A percentile compares a stretch with the other conserved stretches of the same genome.
Evolutionary conservation across 805 yeast species (phyloP).

Genomic region (Saccharomycopsis javanensis): DNA sequence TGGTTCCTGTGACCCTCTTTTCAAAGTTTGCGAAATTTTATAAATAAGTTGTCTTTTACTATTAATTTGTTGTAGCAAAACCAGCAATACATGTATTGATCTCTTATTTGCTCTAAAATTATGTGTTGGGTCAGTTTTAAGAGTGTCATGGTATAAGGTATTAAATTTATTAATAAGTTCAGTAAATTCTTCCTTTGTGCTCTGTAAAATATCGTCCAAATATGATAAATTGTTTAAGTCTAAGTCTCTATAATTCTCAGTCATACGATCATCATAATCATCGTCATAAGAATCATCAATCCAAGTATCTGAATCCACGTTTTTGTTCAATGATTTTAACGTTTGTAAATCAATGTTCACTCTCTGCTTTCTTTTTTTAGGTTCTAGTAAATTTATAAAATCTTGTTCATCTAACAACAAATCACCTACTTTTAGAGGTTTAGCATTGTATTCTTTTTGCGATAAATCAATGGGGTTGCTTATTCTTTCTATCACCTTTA

Average conservation of each 20-base stretch:
- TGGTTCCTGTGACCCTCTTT: not conserved
- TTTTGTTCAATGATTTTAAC: not conserved
- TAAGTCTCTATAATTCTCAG: not conserved
- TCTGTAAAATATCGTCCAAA: conserved; percentile 3
- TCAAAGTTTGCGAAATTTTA: not conserved
- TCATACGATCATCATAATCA: not conserved
- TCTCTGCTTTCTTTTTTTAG: not conserved
- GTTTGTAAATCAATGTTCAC: conserved; percentile 8
- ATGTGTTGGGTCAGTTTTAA: conserved; percentile 1
- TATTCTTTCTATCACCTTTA: conserved; percentile 9
- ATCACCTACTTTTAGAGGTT: not conserved
- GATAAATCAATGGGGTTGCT: not conserved
- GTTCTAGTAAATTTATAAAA: not conserved
- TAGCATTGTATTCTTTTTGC: not conserved
- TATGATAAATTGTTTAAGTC: not conserved
- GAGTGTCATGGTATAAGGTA: not conserved
- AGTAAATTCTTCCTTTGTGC: conserved; percentile 8
- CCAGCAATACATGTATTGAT: conserved; percentile 8
- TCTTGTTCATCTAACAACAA: conserved; percentile 1
- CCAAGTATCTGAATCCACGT: conserved; percentile 7
- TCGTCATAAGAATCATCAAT: conserved; percentile 5
- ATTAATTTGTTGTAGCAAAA: conserved; percentile 5
- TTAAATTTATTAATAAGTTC: conserved; percentile 7
- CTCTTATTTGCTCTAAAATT: conserved; percentile 10
- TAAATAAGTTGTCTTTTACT: conserved; percentile 14